Base-by-base conservation (phyloP, 352 stramenopile genomes). In the Phytopythium sindhum region DNA sequence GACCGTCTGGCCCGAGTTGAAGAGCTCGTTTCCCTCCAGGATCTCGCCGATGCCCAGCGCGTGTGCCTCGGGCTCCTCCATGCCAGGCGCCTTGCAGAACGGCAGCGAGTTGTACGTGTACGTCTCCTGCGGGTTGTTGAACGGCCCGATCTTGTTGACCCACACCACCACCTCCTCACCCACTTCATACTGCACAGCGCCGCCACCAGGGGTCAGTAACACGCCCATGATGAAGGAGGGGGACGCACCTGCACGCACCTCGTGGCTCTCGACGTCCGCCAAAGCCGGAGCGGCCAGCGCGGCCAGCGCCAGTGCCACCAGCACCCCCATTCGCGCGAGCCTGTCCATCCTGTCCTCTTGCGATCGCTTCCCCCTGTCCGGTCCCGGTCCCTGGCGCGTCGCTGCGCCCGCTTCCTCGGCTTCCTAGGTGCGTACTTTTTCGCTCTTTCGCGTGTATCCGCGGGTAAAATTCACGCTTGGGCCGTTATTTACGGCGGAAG, bases 51-150 rank as follows among this genome's bases (percentile, higher is more conserved):
- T 95, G 53, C 92, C 93, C 31, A 95, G 68, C 24, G 86, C 84
- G 63, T 96, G 84, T 9, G 88, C 85, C 35, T 96, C 85, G 0
- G 88, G 90, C 57, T 96, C 75, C 47, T 98, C 88, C 23, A 97
- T 92, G n/a, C 77, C 79, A 11, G 68, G 7, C 0, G 81, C 72
- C 57, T 96, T 97, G 74, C 98, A 99, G 81, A 99, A 99, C 21
- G 98, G 97, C 53, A 99, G 84, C 56, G 80, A 94, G 77, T 99
- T 99, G 88, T 99, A 99, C 72, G 97, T 97, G 77, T 99, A 99
- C 50, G 97, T 99, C 85, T 99, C 98, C 82, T 99, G 96, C 41
- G 95, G 93, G 68, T 98, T 98, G 75, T 98, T 95, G 75, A 98
- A 98, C 56, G 95, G 93, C 2, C 97, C 89, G 63, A 99, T 97